phyloP scores from a whole-genome alignment of 2,329 filamentous ascomycete species.

The Kalmusia sp. region DNA sequence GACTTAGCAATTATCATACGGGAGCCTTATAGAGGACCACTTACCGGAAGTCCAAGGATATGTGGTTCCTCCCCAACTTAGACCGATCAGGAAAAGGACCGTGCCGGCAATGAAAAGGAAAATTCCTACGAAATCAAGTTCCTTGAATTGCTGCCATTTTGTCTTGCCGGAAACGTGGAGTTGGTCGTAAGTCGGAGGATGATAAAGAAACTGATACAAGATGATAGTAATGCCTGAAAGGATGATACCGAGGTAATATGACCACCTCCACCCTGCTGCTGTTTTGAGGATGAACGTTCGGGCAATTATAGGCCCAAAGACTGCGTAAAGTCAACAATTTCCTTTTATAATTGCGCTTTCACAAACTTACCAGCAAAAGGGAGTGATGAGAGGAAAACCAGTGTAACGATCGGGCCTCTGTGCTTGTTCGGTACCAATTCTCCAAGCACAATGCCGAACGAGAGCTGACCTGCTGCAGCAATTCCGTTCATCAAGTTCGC shows the following conservation, averaged over 20 bases:
- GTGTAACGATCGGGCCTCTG: conserved; percentile 34
- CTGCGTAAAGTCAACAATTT: conserved; percentile 11
- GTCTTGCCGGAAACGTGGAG: conserved; percentile 40
- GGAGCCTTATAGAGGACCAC: too few species aligned
- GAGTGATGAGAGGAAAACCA: conserved; percentile 30
- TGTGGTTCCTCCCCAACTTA: conserved; percentile 52
- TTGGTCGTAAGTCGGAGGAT: conserved; percentile 53
- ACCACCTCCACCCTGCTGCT: conserved; percentile 48
- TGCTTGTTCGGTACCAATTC: conserved; percentile 47
- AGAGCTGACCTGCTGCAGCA: conserved; percentile 34
- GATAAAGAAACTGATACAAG: conserved; percentile 57
- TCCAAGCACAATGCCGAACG: conserved; percentile 34
- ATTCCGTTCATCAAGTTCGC: conserved; percentile 37
- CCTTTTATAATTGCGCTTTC: not conserved
- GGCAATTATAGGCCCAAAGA: conserved; percentile 57
- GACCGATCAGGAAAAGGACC: conserved; percentile 53
- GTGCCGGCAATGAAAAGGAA: conserved; percentile 54
- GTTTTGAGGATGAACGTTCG: conserved; percentile 52
- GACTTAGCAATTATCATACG: not conserved
- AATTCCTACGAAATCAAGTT: conserved; percentile 54
- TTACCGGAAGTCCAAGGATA: conserved; percentile 33
- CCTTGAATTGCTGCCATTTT: conserved; percentile 31
- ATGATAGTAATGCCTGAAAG: conserved; percentile 49
- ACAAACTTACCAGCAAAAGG: conserved; percentile 37
- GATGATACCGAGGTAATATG: conserved; percentile 58